phyloP scores from a whole-genome alignment of 2,329 filamentous ascomycete species.

The Pleochaeta shiraiana region DNA sequence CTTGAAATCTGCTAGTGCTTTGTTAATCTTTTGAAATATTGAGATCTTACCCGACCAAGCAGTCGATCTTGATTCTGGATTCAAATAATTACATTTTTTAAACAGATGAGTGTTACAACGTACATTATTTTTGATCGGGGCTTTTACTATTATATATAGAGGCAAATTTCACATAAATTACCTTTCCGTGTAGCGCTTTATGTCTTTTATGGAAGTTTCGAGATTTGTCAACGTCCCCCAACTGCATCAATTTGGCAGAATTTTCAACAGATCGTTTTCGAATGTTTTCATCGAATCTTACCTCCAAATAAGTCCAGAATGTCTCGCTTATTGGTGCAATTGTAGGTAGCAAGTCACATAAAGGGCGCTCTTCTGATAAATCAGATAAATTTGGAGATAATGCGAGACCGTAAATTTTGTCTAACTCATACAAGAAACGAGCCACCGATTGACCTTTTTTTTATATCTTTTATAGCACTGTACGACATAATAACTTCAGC shows the following conservation, averaged over 20 bases:
- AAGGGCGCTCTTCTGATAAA: neutral
- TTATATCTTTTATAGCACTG: neutral
- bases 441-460: neutral
- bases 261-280: neutral
- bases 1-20: neutral
- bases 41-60: neutral
- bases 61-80: neutral
- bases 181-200: neutral
- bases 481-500: neutral
- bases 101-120: neutral
- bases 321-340: neutral
- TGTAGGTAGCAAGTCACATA: neutral
- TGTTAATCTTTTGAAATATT: neutral
- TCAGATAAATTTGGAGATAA: neutral
- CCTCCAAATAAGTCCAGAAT: neutral
- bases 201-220: neutral
- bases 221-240: neutral
- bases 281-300: conserved; percentile 1
- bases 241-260: neutral
- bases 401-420: neutral
- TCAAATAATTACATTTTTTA: neutral
- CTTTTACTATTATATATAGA: neutral
- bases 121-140: neutral
- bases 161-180: neutral
- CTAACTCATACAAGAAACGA: neutral